Base-by-base conservation (phyloP, 768 basidiomycete genomes). In the Serendipita sp. region DNA sequence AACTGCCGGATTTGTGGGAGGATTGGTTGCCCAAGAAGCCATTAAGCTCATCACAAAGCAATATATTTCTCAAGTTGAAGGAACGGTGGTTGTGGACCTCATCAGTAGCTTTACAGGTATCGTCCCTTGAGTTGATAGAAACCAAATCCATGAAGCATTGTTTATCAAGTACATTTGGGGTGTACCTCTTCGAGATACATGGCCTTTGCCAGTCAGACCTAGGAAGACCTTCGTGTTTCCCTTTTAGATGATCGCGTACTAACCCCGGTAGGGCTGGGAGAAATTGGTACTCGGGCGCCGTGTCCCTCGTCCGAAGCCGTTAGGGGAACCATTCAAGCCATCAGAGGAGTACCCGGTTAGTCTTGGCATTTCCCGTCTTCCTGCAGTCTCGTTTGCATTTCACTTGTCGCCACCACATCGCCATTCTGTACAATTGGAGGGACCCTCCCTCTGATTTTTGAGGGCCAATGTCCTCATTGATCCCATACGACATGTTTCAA, bases 31-130 rank as follows among this genome's bases (percentile, higher is more conserved):
- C 26, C 96, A 99, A 68, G 96, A 99, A 71, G 84, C 85, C 3
- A 98, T 98, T 78, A 98, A 99, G 79, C 79, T 98, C 74, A 86
- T 95, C 68, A 99, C 95, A 63, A 84, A 83, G 68, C 96, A 99
- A 73, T 99, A 99, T 70, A 80, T 94, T 14, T 94, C 96, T 5
- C 53, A 58, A 58, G 80, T 95, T 56, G 82, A 86, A 65, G 89
- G 90, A 14, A 86, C 85, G 66, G 89, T 87, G 67, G 78, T 90
- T 24, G 76, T 95, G 53, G 93, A 98, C 74, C 78, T 96, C 65
- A 78, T 90, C 30, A 86, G 86, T 60, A 83, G 82, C 20, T 85
- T 82, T 83, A 88, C 88, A 3, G 86, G 65, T 13, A 67, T 75
- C 28, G 72, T 85, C 30, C 53, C 53, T 26, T 58, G 31, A 58